phyloP scores from a whole-genome alignment of 805 yeast genomes.

The Metschnikowia baotianmanensis region DNA sequence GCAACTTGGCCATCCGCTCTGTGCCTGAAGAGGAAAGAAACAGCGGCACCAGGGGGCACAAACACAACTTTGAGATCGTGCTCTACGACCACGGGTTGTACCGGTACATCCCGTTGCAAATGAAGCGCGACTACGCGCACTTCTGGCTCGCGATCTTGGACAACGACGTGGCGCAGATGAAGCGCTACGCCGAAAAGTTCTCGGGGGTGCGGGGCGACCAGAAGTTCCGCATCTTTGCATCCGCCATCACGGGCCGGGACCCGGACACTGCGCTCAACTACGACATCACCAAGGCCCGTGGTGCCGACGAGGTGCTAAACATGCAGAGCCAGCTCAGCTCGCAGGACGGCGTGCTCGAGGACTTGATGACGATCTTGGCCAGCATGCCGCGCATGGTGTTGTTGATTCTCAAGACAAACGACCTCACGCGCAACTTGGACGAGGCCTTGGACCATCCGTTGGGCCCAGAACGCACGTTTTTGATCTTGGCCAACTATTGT shows the following conservation, averaged over 20 bases:
- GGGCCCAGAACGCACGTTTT: constrained; percentile 83
- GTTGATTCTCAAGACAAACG: constrained; percentile 89
- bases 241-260: constrained; percentile 94
- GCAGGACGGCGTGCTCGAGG: constrained; percentile 63
- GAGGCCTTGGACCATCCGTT: constrained; percentile 77
- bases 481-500: constrained; percentile 89
- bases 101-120: constrained; percentile 72
- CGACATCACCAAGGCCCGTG: constrained; percentile 52
- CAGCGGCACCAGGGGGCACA: constrained; percentile 36
- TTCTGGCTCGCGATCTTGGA: constrained; percentile 91
- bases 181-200: constrained; percentile 67
- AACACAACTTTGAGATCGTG: constrained; percentile 88
- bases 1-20: constrained; percentile 80
- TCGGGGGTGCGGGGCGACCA: constrained; percentile 77
- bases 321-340: constrained; percentile 63
- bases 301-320: constrained; percentile 57
- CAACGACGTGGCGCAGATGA: constrained; percentile 63
- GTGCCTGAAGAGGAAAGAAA: constrained; percentile 12
- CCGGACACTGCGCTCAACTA: constrained; percentile 69
- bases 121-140: constrained; percentile 80
- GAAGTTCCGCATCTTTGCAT: constrained; percentile 75
- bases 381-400: constrained; percentile 82
- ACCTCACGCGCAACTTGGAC: constrained; percentile 84
- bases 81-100: constrained; percentile 95
- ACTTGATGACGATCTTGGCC: constrained; percentile 75